Evolutionary conservation across 768 basidiomycete species (phyloP).

Genomic region (Fomitopsis serialis): DNA sequence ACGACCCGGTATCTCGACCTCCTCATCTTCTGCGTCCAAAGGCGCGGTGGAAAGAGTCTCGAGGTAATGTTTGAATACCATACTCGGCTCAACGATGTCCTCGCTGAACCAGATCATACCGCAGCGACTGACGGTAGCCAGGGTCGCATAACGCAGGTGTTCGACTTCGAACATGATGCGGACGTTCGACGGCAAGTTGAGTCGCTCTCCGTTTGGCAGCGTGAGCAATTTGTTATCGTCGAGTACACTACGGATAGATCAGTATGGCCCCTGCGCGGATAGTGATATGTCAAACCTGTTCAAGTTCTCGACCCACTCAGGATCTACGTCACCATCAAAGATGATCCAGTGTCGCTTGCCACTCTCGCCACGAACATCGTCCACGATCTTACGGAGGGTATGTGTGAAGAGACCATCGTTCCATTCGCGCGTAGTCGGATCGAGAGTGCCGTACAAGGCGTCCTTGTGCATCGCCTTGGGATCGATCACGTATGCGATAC

Average conservation of each 20-base stretch:
- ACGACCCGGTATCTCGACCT: constrained; percentile 58
- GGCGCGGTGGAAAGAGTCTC: constrained; percentile 67
- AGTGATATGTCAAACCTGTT: constrained; percentile 62
- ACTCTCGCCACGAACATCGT: constrained; percentile 97
- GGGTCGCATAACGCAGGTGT: constrained; percentile 93
- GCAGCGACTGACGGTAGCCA: constrained; percentile 98
- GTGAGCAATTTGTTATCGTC: constrained; percentile 98
- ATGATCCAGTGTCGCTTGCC: constrained; percentile 98
- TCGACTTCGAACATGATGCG: constrained; percentile 99
- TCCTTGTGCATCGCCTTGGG: constrained; percentile 99
- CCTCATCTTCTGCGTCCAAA: constrained; percentile 89
- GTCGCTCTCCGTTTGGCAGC: constrained; percentile 94
- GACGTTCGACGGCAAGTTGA: constrained; percentile 94
- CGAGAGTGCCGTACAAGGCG: constrained; percentile 93
- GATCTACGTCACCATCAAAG: constrained; percentile 99
- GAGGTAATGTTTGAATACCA: constrained; percentile 91
- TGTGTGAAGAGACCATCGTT: constrained; percentile 98
- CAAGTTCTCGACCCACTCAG: constrained; percentile 99
- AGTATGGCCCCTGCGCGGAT: not conserved
- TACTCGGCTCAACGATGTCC: constrained; percentile 83
- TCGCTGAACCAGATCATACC: constrained; percentile 99
- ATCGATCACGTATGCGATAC: constrained; percentile 94
- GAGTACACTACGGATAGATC: constrained; percentile 61
- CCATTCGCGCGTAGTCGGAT: constrained; percentile 97
- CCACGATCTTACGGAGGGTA: constrained; percentile 94